A percentile compares a stretch with the other conserved stretches of the same genome.
These are phyloP conservation scores for Laguncularia racemosa DNA, from an alignment of 345 rosid genomes.

Conservation along the genomic window DNA sequence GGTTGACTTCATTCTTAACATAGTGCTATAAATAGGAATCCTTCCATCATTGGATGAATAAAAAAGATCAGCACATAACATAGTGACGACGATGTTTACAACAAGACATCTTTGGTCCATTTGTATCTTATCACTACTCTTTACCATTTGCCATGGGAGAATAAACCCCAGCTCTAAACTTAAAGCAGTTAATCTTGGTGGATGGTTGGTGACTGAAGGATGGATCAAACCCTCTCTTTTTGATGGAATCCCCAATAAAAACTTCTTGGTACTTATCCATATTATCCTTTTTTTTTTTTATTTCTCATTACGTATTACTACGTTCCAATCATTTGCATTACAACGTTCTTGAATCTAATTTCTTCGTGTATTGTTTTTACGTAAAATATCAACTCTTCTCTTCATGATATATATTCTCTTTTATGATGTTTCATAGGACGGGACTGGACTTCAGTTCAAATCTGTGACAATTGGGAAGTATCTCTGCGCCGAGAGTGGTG, in stretches of 20 bases:
- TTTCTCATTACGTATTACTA: background rate
- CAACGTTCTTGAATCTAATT: no score
- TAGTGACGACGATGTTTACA: slow-evolving; percentile 2
- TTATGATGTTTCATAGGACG: slow-evolving; percentile 28
- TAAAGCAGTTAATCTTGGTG: slow-evolving; percentile 62
- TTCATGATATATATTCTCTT: no score
- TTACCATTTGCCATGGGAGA: slow-evolving; percentile 9
- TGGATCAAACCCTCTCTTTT: slow-evolving; percentile 69
- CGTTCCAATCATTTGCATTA: background rate
- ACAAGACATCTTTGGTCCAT: slow-evolving; percentile 7
- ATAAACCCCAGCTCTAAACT: slow-evolving; percentile 10
- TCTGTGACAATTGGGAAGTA: slow-evolving; percentile 47
- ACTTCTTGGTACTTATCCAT: slow-evolving; percentile 37
- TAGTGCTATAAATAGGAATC: no score
- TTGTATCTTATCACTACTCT: background rate
- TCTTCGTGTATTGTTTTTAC: no score
- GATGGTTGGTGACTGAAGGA: slow-evolving; percentile 67
- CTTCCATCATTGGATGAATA: background rate
- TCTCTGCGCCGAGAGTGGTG: slow-evolving; percentile 47
- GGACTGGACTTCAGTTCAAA: slow-evolving; percentile 44
- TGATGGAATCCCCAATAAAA: slow-evolving; percentile 50
- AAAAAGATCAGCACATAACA: background rate
- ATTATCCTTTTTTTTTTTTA: background rate
- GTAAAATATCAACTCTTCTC: no score
- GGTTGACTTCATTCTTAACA: no score